phyloP scores from a whole-genome alignment of 306 rosid species.

The Hippophae rhamnoides region DNA sequence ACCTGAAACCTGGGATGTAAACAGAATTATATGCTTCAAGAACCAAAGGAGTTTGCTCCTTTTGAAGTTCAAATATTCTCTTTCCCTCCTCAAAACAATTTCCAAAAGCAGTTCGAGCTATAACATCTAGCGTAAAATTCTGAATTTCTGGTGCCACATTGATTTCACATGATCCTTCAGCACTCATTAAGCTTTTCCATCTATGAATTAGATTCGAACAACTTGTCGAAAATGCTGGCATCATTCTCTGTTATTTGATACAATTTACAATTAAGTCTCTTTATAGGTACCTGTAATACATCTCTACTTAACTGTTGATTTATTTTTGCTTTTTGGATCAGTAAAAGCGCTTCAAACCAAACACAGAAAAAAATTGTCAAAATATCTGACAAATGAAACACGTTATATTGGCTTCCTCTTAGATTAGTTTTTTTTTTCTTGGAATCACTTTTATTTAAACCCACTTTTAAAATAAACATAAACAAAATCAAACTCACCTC shows the following conservation, averaged over 20 bases:
- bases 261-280: background rate
- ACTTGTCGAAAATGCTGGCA: conserved; percentile 32
- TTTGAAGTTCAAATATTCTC: conserved; percentile 34
- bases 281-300: too few relatives aligned
- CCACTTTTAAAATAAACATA: too few relatives aligned
- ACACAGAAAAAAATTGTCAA: too few relatives aligned
- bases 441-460: too few relatives aligned
- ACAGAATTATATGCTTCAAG: conserved; percentile 25
- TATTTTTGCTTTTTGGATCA: too few relatives aligned
- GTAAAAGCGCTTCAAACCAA: too few relatives aligned
- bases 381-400: too few relatives aligned
- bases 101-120: conserved; percentile 41
- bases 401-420: too few relatives aligned
- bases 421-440: too few relatives aligned
- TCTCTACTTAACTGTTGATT: too few relatives aligned
- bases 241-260: conserved; percentile 22
- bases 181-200: conserved; percentile 20
- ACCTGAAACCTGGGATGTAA: conserved; percentile 45
- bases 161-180: conserved; percentile 26
- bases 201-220: conserved; percentile 25
- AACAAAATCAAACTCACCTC: too few relatives aligned
- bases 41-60: conserved; percentile 22
- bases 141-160: conserved; percentile 29
- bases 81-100: conserved; percentile 39
- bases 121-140: conserved; percentile 24